Conservation (phyloP, 1,284 basidiomycete genomes). For the Puccinia triticina region DNA sequence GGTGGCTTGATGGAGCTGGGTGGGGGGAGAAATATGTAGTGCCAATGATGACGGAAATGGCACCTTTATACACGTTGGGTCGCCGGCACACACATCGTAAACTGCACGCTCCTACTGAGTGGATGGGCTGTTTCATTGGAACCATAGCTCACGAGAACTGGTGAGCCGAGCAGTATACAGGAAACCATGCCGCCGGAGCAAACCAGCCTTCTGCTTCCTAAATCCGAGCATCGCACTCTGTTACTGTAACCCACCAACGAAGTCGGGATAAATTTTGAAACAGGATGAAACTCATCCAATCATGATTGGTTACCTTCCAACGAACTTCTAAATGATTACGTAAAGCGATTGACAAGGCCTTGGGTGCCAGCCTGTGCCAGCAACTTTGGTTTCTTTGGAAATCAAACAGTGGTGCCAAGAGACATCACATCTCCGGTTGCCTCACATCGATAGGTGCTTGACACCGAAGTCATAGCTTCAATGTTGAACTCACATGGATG, state of each 20-base stretch:
- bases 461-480: no score
- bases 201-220: background rate
- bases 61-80: background rate
- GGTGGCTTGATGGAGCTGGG: background rate
- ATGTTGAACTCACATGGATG: no score
- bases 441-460: no score
- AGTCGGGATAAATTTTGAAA: background rate
- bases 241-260: background rate
- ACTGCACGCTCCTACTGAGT: background rate
- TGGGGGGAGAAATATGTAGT: background rate
- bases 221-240: no score
- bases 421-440: no score
- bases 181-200: background rate
- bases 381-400: background rate
- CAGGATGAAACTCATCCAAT: background rate
- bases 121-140: constrained; percentile 13
- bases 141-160: background rate
- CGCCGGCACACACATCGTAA: background rate
- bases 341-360: background rate
- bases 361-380: background rate
- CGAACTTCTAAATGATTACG: background rate
- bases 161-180: background rate
- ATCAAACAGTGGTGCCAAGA: background rate
- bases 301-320: background rate
- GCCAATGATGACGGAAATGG: background rate